Evolutionary conservation across 306 rosid species (phyloP), one percentile per base, ranked within the genome.

Genomic region (Canavalia gladiata): DNA sequence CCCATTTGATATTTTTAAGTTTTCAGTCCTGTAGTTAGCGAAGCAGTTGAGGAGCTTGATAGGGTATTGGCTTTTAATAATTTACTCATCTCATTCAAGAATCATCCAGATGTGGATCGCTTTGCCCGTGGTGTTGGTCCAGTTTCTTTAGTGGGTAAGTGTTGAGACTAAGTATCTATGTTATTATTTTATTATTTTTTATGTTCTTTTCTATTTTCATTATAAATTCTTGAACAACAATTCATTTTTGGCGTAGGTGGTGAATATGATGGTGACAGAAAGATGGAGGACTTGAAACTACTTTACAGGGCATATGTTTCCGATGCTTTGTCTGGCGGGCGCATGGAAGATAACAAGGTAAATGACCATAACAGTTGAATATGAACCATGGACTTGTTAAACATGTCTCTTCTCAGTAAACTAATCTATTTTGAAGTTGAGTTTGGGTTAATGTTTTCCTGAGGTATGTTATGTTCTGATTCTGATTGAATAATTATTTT

Each of bases 121-220:
- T 90, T 96, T 89, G 97, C 97, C 78, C 87, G 91, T 75, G 97
- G 99, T 72, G 89, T 90, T 74, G 99, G 99, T 31, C 94, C 97
- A 0, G 67, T 95, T 87, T 91, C 97, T 84, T 87, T 93, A 83
- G 66, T 83, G 28, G 98, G 98, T 91, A 85, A 81, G 87, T 34
- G 75, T 84, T 62, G 28, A 35, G 33, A 57, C 35, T 73, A 42
- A 31, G 5, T 62, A 3, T 41, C 37, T 71, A 35, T 50, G 18
- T 79, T 75, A 66, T 69, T 57, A 5, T 46, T 49, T 28, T 52
- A 0, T 1, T 59, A 6, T 6, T 30, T 72, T 13, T 31, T 25
- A 35, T 46, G 39, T 64, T 43, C 25, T 63, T 62, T 37, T 51
- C 67, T 11, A 4, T 43, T 79, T 79, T 42, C 50, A 64, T 35